A percentile compares a stretch with the other conserved stretches of the same genome.
phyloP scores from a whole-genome alignment of 192 early-diverging fungal genomes.

The Coemansia sp. region DNA sequence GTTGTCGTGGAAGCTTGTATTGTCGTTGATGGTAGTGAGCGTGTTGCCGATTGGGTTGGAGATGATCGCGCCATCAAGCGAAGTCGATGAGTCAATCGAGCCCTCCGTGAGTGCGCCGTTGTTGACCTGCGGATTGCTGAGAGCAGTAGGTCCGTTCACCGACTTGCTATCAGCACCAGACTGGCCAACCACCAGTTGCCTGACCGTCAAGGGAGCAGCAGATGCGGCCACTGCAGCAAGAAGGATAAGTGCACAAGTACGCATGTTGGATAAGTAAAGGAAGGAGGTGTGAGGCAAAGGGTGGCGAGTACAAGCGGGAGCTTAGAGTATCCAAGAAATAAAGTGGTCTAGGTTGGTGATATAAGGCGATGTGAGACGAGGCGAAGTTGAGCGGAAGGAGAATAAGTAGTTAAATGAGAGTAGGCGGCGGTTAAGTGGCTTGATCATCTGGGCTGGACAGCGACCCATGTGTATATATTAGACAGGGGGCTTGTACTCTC shows the following conservation, averaged over 20 bases:
- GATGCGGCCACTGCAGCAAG: slow-evolving; percentile 30
- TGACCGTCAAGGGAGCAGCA: slow-evolving; percentile 36
- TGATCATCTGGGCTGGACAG: slow-evolving; percentile 8
- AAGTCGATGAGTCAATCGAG: slow-evolving; percentile 35
- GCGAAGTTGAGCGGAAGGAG: background rate
- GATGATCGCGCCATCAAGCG: slow-evolving; percentile 40
- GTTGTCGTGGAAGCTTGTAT: slow-evolving; percentile 50
- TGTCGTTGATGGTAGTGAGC: slow-evolving; percentile 31
- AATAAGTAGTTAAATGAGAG: background rate
- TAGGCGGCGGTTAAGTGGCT: background rate
- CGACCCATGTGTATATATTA: background rate
- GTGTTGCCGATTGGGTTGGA: slow-evolving; percentile 32
- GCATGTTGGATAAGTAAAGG: slow-evolving; percentile 5
- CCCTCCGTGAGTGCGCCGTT: slow-evolving; percentile 38
- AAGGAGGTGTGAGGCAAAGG: background rate
- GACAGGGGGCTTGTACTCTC: slow-evolving; percentile 5
- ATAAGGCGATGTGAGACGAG: too few relatives aligned
- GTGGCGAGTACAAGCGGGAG: background rate
- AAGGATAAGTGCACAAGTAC: slow-evolving; percentile 24
- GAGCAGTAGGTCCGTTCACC: slow-evolving; percentile 47
- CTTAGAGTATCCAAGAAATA: background rate
- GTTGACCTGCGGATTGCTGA: slow-evolving; percentile 41
- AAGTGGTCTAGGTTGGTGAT: background rate
- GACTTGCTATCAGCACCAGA: slow-evolving; percentile 23
- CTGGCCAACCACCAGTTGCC: slow-evolving; percentile 40